Evolutionary conservation across 2,329 filamentous ascomycete genomes (phyloP).

Genomic region (Fusarium sp.): DNA sequence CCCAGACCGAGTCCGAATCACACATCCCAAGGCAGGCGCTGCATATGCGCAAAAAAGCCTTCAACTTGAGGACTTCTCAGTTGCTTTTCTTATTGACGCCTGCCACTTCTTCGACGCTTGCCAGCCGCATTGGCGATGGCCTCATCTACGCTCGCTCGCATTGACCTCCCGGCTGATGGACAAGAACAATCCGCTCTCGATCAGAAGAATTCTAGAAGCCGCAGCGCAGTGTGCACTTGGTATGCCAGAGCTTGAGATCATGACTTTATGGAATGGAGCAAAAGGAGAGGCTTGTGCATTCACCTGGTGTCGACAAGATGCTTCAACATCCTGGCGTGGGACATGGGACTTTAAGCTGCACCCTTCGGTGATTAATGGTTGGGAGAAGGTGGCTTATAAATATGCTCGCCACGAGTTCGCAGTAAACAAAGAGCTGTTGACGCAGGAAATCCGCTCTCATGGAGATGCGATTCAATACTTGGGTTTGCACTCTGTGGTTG

Average conservation of each 20-base stretch:
- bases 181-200: background rate
- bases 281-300: background rate
- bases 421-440: background rate
- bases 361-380: background rate
- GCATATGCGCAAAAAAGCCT: background rate
- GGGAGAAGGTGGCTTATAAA: background rate
- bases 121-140: background rate
- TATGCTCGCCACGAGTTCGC: background rate
- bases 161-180: background rate
- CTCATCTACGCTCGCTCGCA: background rate
- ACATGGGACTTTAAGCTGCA: background rate
- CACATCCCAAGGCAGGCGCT: rapidly evolving
- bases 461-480: slow-evolving; percentile 28
- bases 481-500: slow-evolving; percentile 16
- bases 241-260: background rate
- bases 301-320: background rate
- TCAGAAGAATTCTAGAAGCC: background rate
- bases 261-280: background rate
- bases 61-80: slow-evolving; percentile 1
- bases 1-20: slow-evolving; percentile 8
- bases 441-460: slow-evolving; percentile 12
- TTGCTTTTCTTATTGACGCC: slow-evolving; percentile 11
- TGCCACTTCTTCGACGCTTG: slow-evolving; percentile 7
- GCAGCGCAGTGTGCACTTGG: background rate
- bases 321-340: background rate